phyloP scores from a whole-genome alignment of 2,329 filamentous ascomycete genomes.

The Trichoderma sp. region DNA sequence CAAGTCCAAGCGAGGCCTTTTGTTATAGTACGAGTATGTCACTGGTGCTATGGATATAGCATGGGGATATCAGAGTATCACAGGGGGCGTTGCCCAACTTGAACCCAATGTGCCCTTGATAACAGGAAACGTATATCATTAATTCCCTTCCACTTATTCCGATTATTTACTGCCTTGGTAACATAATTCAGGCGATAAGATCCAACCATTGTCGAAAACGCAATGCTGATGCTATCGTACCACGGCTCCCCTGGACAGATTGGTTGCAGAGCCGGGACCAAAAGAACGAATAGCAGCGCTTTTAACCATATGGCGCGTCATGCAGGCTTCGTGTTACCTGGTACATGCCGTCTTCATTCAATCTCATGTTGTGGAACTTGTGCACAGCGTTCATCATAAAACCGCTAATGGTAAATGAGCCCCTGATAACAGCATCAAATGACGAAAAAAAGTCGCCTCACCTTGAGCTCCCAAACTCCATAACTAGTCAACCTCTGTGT shows the following conservation, averaged over 20 bases:
- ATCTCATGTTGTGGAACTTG: not conserved
- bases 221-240: not conserved
- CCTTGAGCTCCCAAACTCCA: conserved; percentile 17
- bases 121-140: not conserved
- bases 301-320: not conserved
- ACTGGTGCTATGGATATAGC: not conserved
- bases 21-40: not conserved
- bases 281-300: not conserved
- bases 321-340: not conserved
- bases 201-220: not conserved
- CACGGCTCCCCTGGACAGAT: not conserved
- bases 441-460: conserved; percentile 18
- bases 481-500: not conserved
- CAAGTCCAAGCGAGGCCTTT: not conserved
- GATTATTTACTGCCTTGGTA: too few relatives aligned
- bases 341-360: not conserved
- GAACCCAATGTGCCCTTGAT: too few relatives aligned
- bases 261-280: not conserved
- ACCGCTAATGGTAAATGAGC: conserved; percentile 17
- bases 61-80: not conserved
- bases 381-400: not conserved
- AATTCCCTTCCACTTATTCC: not conserved
- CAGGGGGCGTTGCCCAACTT: not conserved
- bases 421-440: not conserved
- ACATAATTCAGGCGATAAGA: too few relatives aligned